Percentiles rank a stretch among this genome's conserved stretches.
Evolutionary conservation across 2,329 filamentous ascomycete genomes (phyloP).

Genomic region (Colletotrichum lupini): DNA sequence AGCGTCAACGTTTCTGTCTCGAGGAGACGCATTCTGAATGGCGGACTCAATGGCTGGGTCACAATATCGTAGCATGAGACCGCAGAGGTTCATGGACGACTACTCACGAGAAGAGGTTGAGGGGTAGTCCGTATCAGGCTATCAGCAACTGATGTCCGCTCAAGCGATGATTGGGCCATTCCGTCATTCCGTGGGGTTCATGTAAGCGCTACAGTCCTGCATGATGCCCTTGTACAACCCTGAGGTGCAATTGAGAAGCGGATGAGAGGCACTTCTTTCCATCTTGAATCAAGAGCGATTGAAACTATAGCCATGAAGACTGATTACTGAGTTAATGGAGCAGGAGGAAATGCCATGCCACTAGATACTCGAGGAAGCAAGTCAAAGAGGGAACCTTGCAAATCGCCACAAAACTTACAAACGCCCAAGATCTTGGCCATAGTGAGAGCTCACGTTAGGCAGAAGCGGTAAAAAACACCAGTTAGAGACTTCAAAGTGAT

Average conservation of each 20-base stretch:
- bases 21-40: neutral
- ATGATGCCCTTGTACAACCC: neutral
- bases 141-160: neutral
- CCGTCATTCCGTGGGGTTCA: neutral
- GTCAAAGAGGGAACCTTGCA: too few relatives aligned
- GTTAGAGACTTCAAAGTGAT: too few relatives aligned
- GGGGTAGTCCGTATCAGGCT: neutral
- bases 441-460: too few relatives aligned
- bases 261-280: too few relatives aligned
- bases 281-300: neutral
- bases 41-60: rapidly evolving
- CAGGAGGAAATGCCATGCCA: too few relatives aligned
- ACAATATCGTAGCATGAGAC: rapidly evolving
- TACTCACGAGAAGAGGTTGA: neutral
- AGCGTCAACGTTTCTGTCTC: neutral
- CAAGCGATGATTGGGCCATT: slow-evolving; percentile 29
- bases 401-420: too few relatives aligned
- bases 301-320: too few relatives aligned
- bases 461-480: too few relatives aligned
- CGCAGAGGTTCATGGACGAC: neutral
- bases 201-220: neutral
- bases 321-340: too few relatives aligned
- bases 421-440: too few relatives aligned
- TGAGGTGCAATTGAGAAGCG: too few relatives aligned
- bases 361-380: too few relatives aligned